Evolutionary conservation across 2,329 filamentous ascomycete genomes (phyloP).

Genomic region (Penicillium sp.): DNA sequence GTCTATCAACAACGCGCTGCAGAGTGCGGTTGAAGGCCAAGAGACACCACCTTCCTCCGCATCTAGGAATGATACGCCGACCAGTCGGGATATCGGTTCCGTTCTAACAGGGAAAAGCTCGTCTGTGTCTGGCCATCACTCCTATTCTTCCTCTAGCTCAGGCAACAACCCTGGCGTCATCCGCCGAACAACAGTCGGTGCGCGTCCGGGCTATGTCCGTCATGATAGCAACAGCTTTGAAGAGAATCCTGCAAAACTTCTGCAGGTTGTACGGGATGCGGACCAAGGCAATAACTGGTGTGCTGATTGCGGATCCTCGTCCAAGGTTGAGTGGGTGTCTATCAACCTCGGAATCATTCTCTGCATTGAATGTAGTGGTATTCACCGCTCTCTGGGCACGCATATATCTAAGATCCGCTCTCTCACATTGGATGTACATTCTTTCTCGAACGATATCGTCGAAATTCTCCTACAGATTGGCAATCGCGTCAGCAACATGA

Average conservation of each 20-base stretch:
- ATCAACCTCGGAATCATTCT: slow-evolving; percentile 96
- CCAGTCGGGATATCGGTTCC: slow-evolving; percentile 83
- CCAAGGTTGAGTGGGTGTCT: slow-evolving; percentile 97
- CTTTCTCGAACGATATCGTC: slow-evolving; percentile 95
- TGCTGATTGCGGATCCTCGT: slow-evolving; percentile 86
- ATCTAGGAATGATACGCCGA: slow-evolving; percentile 54
- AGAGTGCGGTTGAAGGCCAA: slow-evolving; percentile 88
- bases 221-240: slow-evolving; percentile 70
- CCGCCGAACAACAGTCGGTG: slow-evolving; percentile 87
- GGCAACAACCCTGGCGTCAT: slow-evolving; percentile 64
- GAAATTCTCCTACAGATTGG: slow-evolving; percentile 88
- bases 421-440: slow-evolving; percentile 89
- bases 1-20: slow-evolving; percentile 93
- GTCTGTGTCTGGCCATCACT: slow-evolving; percentile 55
- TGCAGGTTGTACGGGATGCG: slow-evolving; percentile 82
- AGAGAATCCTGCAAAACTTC: slow-evolving; percentile 77
- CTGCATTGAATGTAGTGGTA: slow-evolving; percentile 97
- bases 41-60: slow-evolving; percentile 51
- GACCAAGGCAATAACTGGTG: slow-evolving; percentile 93
- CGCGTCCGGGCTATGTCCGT: slow-evolving; percentile 70
- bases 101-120: slow-evolving; percentile 90
- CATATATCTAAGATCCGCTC: slow-evolving; percentile 98
- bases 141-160: slow-evolving; percentile 40
- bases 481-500: slow-evolving; percentile 91
- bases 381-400: slow-evolving; percentile 91